A percentile compares a stretch with the other conserved stretches of the same genome.
These are phyloP conservation scores for Amanita pallidorosea DNA, from an alignment of 768 basidiomycete genomes.

Conservation along the genomic window DNA sequence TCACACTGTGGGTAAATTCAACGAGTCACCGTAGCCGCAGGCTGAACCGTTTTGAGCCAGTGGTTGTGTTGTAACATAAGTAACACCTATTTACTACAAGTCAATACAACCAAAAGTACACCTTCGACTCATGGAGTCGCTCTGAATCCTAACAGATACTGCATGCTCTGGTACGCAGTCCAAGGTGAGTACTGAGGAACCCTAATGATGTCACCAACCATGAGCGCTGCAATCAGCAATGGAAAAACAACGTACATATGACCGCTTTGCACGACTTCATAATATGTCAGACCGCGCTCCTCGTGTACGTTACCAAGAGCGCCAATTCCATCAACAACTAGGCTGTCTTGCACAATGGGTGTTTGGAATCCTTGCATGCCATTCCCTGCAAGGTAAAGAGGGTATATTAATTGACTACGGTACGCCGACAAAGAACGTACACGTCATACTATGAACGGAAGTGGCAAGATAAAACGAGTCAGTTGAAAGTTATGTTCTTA, in stretches of 20 bases:
- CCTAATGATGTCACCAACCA: slow-evolving; percentile 22
- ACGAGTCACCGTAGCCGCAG: too few species aligned
- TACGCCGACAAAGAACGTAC: slow-evolving; percentile 11
- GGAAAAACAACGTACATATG: slow-evolving; percentile 39
- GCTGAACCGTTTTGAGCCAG: too few species aligned
- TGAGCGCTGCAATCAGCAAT: background rate
- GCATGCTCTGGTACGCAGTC: slow-evolving; percentile 64
- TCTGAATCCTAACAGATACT: too few species aligned
- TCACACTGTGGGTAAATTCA: too few species aligned
- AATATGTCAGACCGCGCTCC: slow-evolving; percentile 35
- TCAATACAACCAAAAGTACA: too few species aligned
- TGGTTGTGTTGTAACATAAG: too few species aligned
- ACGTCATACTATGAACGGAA: slow-evolving; percentile 46
- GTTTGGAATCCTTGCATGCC: slow-evolving; percentile 40
- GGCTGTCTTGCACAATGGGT: slow-evolving; percentile 53
- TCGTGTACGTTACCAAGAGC: slow-evolving; percentile 52
- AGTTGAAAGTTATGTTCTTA: background rate
- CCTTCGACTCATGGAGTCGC: too few species aligned
- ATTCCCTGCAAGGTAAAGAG: slow-evolving; percentile 7
- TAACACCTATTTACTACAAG: too few species aligned
- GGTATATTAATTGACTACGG: background rate
- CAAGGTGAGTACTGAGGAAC: slow-evolving; percentile 59
- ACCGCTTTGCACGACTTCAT: too few species aligned
- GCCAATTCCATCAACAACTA: slow-evolving; percentile 63
- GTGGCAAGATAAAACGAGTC: background rate